These are phyloP conservation scores for Cyamopsis tetragonoloba DNA, from an alignment of 306 rosid species.

Conservation along the genomic window DNA sequence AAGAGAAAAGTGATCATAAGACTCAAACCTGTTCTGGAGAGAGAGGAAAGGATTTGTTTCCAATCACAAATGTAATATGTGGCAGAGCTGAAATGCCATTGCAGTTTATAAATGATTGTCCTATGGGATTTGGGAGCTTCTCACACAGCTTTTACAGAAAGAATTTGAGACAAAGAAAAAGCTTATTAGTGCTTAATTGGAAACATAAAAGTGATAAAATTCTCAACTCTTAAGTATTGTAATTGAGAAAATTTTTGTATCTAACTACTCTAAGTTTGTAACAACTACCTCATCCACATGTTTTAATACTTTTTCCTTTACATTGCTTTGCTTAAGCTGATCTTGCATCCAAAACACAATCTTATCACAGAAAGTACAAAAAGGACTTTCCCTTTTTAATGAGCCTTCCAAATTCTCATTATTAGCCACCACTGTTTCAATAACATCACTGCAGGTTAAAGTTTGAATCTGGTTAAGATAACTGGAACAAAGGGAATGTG, in stretches of 20 bases:
- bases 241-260: background rate
- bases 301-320: conserved; percentile 47
- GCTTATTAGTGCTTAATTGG: background rate
- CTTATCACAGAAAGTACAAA: conserved; percentile 63
- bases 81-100: conserved; percentile 46
- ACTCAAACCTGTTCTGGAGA: conserved; percentile 58
- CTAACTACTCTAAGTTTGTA: background rate
- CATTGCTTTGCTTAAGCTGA: conserved; percentile 55
- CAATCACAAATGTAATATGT: conserved; percentile 48
- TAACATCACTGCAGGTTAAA: conserved; percentile 48
- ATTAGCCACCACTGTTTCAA: conserved; percentile 46
- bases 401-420: conserved; percentile 37
- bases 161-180: conserved; percentile 9
- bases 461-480: conserved; percentile 13
- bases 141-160: conserved; percentile 55
- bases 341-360: conserved; percentile 68
- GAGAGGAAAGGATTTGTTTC: conserved; percentile 54
- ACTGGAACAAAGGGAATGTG: background rate
- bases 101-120: conserved; percentile 58
- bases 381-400: conserved; percentile 30
- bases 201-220: background rate
- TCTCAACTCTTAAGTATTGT: background rate
- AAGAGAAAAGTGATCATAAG: background rate
- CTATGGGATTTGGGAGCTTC: conserved; percentile 60
- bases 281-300: conserved; percentile 55